Conservation (phyloP, 2,329 filamentous ascomycete species). For the Triangularia setosa region DNA sequence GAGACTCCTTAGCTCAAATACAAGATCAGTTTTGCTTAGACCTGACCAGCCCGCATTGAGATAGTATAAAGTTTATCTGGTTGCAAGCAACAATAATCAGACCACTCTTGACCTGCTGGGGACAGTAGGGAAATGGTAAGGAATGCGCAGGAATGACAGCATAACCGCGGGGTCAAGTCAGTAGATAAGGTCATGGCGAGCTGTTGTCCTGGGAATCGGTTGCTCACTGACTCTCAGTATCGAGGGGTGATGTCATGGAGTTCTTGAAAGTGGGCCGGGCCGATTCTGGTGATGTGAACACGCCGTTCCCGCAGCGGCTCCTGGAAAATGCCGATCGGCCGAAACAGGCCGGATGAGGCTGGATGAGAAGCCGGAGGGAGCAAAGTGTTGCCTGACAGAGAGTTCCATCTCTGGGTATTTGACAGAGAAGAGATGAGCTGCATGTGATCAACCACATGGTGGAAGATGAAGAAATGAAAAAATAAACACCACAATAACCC, state of each 20-base stretch:
- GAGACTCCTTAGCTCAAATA: not conserved
- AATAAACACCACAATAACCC: not conserved
- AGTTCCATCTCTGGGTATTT: not conserved
- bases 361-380: not conserved
- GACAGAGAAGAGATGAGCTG: constrained; percentile 9
- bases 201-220: not conserved
- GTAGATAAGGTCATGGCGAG: not conserved
- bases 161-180: not conserved
- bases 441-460: not conserved
- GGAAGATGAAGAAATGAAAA: not conserved
- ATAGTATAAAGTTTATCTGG: not conserved
- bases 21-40: not conserved
- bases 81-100: not conserved
- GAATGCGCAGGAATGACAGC: not conserved
- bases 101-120: not conserved
- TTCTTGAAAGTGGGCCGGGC: not conserved
- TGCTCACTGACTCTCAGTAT: not conserved
- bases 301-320: not conserved
- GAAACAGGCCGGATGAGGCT: not conserved
- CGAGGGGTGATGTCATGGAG: not conserved
- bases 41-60: not conserved
- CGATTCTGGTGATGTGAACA: not conserved
- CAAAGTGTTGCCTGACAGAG: not conserved
- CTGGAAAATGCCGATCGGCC: not conserved
- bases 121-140: not conserved